Evolutionary conservation across 495 filamentous ascomycete genomes (phyloP), one percentile per base, ranked within the genome.

Genomic region (Sordaria brevicollis): DNA sequence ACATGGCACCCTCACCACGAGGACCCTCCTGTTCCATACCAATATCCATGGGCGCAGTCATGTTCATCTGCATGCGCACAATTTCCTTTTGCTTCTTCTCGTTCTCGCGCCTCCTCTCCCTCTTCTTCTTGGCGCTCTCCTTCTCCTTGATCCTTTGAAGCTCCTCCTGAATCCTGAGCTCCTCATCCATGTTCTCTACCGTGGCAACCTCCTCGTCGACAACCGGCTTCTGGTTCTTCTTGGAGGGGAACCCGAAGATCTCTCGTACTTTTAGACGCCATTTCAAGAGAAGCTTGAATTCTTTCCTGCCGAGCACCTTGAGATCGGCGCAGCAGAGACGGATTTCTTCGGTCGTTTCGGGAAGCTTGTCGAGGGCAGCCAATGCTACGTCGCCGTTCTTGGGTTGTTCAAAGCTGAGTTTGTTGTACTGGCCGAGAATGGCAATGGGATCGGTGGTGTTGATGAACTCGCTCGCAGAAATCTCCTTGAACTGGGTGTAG

Each of bases 11-110:
- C 19, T 90, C 87, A 7, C 92, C 93, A 37, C 83, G 80, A 1
- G 91, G 89, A 13, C 92, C 92, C n/a, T 85, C 81, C 77, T 97
- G 93, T 77, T 97, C 94, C 83, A 95, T 89, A 72, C 95, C 95
- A 73, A 99, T 96, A 71, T 99, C 96, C 84, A 92, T 94, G 17
- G 95, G 94, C 1, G 93, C 90, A 17, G 89, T 92, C 96, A 99
- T 98, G 79, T 97, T 88, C 83, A 99, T 87, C 80, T 99, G 96
- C 90, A 98, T 88, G 65, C 95, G 90, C 35, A 94, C 83, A 68
- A 97, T 94, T 69, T 97, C 94, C 78, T 91, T 93, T 72, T 90
- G 89, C 81, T 93, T 97, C 76, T 88, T 89, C 78, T 97, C 94
- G 71, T 97, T 97, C 41, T 94, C 92, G 73, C 86, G 89, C 71